Conservation (phyloP, 352 stramenopile genomes). For the Phytophthora ohioensis region DNA sequence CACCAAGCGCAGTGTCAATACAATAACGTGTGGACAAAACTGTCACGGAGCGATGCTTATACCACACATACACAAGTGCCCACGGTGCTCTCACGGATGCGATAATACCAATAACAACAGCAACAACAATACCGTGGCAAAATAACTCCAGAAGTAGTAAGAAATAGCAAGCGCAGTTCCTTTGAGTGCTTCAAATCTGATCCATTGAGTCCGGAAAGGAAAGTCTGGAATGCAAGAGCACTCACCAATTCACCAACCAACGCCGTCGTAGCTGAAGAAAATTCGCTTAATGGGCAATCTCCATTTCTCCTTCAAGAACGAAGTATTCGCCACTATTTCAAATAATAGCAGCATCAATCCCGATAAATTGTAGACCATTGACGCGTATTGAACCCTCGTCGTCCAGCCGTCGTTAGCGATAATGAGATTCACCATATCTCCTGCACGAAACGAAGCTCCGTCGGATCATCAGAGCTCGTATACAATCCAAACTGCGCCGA, state of each 20-base stretch:
- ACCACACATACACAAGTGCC: conserved; percentile 10
- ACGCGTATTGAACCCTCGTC: conserved; percentile 13
- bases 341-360: conserved; percentile 18
- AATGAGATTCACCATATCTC: conserved; percentile 8
- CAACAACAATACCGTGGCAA: conserved; percentile 12
- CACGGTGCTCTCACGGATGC: background rate
- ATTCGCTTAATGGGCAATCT: conserved; percentile 7
- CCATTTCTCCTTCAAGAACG: conserved; percentile 9
- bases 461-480: conserved; percentile 12
- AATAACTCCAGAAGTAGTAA: conserved; percentile 22
- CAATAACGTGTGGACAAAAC: conserved; percentile 12
- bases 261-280: conserved; percentile 21
- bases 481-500: conserved; percentile 9
- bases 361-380: conserved; percentile 23
- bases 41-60: background rate
- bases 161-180: conserved; percentile 9
- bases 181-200: conserved; percentile 13
- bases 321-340: conserved; percentile 17
- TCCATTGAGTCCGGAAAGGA: conserved; percentile 17
- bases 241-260: conserved; percentile 14
- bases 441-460: conserved; percentile 1
- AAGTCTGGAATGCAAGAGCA: conserved; percentile 12
- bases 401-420: conserved; percentile 14
- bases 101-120: conserved; percentile 3
- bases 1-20: conserved; percentile 10